Base-by-base conservation (phyloP, 2,329 filamentous ascomycete genomes). In the Pezicula radicicola region DNA sequence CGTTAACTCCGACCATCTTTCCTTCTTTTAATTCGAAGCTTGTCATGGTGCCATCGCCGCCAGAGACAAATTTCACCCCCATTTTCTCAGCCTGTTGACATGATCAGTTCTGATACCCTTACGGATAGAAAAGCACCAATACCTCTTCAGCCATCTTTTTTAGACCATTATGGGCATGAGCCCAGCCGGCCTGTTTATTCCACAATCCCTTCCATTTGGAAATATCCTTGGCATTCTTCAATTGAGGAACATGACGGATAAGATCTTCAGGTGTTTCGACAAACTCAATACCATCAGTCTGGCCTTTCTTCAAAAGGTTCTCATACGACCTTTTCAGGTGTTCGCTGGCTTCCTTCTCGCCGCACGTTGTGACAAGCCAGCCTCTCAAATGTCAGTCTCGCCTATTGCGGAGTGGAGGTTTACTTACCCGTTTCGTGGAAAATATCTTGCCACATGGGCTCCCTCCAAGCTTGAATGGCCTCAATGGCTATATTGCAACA, bases 101-200 rank as follows among this genome's bases (percentile, higher is more conserved):
- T 37, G 25, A 13, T 21, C 16, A 15, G 28, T 28, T 27, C 12
- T 19, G 15, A 15, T 25, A 19, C 28, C 21, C 15, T 19, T 4
- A 67, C 65, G 0, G 72, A 70, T 0, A 74, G 61, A 46, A 13
- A 33, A 33, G 41, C 30, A 6, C 35, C 12, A 16, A 30, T 48
- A 40, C 50, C 33, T 50, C 44, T 70, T 68, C 63, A 52, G 70
- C 73, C 4, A 76, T 66, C 0, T 67, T 69, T 13, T 66, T 61
- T 6, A 78, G 59, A 1, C 75, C 71, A 54, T 76, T 70, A 3
- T 66, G 69, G 0, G 74, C 74, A 54, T 76, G 74, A 3, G 73
- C 74, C 51, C 75, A 76, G 19, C 75, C 73, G 18, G 73, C 73
- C 19, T 75, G 69, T 9, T 69, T 68, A 55, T 79, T 79, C 53